Base-by-base conservation (phyloP, 2,329 filamentous ascomycete species). In the Pseudogymnoascus sp. region DNA sequence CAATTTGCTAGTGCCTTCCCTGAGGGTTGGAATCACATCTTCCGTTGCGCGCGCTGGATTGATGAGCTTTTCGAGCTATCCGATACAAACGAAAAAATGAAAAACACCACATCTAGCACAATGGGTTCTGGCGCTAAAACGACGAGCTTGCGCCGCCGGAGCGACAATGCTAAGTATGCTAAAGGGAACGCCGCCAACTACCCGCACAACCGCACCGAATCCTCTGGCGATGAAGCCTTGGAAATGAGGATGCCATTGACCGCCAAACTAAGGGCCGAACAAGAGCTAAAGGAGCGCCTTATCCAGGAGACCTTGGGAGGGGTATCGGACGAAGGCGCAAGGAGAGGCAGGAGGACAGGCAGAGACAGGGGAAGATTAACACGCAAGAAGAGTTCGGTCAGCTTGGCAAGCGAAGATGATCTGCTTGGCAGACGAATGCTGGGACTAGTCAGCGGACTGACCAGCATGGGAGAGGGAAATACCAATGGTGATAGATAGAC, bases 1-100 rank as follows among this genome's bases (percentile, higher is more conserved):
- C 92, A 97, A 72, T 96, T 99, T 71, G 91, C 91, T 0, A 81
- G 84, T 0, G 80, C 97, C 3, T 99, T 95, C 68, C 92, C 92
- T 0, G 91, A 94, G 7, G 92, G 90, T 1, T 96, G 92, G 90
- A 89, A 88, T 69, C 88, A 95, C 71, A 90, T 97, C 68, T 85
- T 89, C 66, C 84, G 88, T 35, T 90, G 89, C 66, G 88, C 86
- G 0, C 77, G 80, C 14, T 97, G 93, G 93, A 92, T 97, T 68
- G 82, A 87, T 55, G 86, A 92, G 28, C 81, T 92, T 0, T 93
- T 96, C 59, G 75, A 76, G 62, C 79, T 75, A 36, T 84, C 79
- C 2, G 79, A 82, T 55, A 75, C 70, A 0, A 72, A 75, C 41
- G 71, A 73, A 60, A 75, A 72, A 39, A 67, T 71, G 67, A 74